phyloP scores from a whole-genome alignment of 2,329 filamentous ascomycete species.

The Endothia cerciana region DNA sequence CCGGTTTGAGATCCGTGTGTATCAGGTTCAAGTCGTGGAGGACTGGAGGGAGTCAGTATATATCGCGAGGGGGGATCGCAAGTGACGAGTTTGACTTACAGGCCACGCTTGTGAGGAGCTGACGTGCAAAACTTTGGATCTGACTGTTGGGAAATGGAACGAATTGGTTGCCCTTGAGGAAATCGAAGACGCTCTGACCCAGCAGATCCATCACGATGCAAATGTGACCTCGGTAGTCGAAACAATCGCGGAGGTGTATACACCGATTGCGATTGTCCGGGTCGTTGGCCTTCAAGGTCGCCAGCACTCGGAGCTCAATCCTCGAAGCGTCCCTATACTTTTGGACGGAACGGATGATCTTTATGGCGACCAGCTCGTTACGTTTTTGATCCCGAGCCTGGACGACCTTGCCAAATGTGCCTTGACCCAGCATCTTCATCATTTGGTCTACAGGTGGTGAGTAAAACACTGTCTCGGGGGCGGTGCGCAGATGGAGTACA shows the following conservation, averaged over 20 bases:
- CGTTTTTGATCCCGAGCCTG: slow-evolving; percentile 82
- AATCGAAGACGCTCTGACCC: slow-evolving; percentile 97
- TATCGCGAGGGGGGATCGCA: neutral
- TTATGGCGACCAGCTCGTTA: slow-evolving; percentile 84
- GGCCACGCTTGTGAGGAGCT: slow-evolving; percentile 96
- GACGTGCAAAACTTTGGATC: slow-evolving; percentile 94
- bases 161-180: slow-evolving; percentile 92
- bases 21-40: slow-evolving; percentile 96
- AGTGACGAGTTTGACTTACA: slow-evolving; percentile 64
- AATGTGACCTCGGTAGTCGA: slow-evolving; percentile 96
- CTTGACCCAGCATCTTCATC: slow-evolving; percentile 86
- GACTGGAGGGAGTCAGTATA: slow-evolving; percentile 57
- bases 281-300: slow-evolving; percentile 90
- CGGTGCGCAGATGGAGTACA: neutral
- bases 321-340: slow-evolving; percentile 96
- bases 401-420: slow-evolving; percentile 98
- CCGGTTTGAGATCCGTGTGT: slow-evolving; percentile 79
- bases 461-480: neutral
- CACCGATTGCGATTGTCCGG: slow-evolving; percentile 91
- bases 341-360: slow-evolving; percentile 97
- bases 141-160: slow-evolving; percentile 98
- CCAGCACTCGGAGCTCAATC: slow-evolving; percentile 91
- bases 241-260: slow-evolving; percentile 95
- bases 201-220: slow-evolving; percentile 80
- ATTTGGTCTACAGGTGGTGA: slow-evolving; percentile 73